Base-by-base conservation (phyloP, 352 stramenopile genomes). In the Pythium volutum region DNA sequence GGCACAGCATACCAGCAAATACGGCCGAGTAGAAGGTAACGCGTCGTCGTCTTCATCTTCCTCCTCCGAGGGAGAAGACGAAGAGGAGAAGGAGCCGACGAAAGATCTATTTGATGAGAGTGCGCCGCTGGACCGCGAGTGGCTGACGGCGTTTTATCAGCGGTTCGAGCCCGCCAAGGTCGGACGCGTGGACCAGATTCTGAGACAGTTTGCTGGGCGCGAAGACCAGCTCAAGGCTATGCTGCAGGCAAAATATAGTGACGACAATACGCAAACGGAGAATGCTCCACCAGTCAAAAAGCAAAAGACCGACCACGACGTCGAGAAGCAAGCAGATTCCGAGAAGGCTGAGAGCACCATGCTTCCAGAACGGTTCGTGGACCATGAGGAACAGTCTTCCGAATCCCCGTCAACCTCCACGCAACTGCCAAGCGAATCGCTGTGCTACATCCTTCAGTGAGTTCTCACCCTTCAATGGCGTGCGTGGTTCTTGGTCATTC, bases 161-260 rank as follows among this genome's bases (percentile, higher is more conserved):
- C 36, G 65, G n/a, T 53, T 82, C 26, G 76, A 91, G 18, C 79
- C 76, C 48, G 73, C 71, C 8, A 89, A 87, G 43, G 26, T 83
- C 1, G 15, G 55, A 7, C 70, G 83, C 34, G 60, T 80, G 1
- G 76, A 84, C 46, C 68, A 67, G 47, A 73, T 91, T 25, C 59
- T 91, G 15, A 67, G 79, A 14, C 78, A 88, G 38, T 91, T 88
- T 60, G 73, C 69, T 15, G 77, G 76, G 4, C 70, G 81, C 46
- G 79, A 89, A 73, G 79, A 89, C 20, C 73, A 69, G 15, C 71
- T 91, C 8, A 80, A 87, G 55, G 39, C 59, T 29, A 86, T 89
- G 77, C 66, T 91, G 3, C 34, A 83, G 18, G 54, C 64, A 23
- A 91, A 91, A 48, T 89, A 91, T 59, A 55, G 51, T 23, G 20